Evolutionary conservation across 352 stramenopile genomes (phyloP).

Genomic region (Globisporangium echinulatum): DNA sequence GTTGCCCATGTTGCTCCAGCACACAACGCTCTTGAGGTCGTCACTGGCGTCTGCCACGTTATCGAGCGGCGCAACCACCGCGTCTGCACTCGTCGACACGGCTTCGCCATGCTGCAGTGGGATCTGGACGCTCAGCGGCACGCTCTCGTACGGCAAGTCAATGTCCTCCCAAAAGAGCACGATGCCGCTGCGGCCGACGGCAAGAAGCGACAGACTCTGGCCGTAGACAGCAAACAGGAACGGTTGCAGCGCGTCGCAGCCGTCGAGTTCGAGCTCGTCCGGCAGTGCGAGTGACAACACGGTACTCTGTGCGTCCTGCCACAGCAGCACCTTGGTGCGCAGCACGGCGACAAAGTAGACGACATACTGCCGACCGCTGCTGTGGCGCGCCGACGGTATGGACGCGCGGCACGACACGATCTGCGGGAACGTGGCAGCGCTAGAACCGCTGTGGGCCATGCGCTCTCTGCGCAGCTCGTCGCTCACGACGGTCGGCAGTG

Average conservation of each 20-base stretch:
- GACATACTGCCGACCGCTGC: constrained; percentile 42
- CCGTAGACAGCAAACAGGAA: constrained; percentile 65
- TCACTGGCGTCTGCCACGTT: constrained; percentile 12
- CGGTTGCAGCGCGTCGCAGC: constrained; percentile 40
- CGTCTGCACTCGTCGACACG: constrained; percentile 40
- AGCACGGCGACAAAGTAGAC: constrained; percentile 54
- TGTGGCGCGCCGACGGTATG: constrained; percentile 35
- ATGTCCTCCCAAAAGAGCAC: constrained; percentile 84
- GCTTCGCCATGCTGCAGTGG: constrained; percentile 44
- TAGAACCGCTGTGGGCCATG: constrained; percentile 8
- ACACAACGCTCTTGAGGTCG: constrained; percentile 52
- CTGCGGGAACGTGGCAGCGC: constrained; percentile 5
- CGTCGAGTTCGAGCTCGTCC: constrained; percentile 48
- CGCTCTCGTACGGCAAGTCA: constrained; percentile 67
- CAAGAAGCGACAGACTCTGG: constrained; percentile 63
- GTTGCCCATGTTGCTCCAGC: constrained; percentile 74
- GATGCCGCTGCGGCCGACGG: constrained; percentile 49
- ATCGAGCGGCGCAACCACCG: constrained; percentile 15
- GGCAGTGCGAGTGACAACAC: constrained; percentile 47
- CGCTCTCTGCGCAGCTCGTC: constrained; percentile 43
- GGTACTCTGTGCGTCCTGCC: constrained; percentile 35
- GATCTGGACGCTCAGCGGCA: constrained; percentile 75
- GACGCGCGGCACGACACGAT: constrained; percentile 32
- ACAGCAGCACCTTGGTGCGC: constrained; percentile 57
- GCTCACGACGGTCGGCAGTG: constrained; percentile 30